phyloP scores from a whole-genome alignment of 2,329 filamentous ascomycete genomes.

The Xylariaceae sp. region DNA sequence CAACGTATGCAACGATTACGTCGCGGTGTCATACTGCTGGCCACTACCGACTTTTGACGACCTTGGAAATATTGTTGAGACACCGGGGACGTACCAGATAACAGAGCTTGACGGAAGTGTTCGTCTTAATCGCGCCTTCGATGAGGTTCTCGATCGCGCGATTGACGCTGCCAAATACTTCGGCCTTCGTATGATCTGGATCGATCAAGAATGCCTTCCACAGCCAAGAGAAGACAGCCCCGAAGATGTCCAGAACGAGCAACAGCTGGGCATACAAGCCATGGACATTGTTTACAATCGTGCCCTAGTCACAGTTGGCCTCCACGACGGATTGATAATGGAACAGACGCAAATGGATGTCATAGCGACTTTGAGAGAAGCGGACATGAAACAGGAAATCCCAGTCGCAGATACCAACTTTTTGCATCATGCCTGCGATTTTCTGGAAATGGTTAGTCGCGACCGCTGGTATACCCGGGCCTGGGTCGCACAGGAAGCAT shows the following conservation, averaged over 20 bases:
- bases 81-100: conserved; percentile 4
- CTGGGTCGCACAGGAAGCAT: conserved; percentile 9
- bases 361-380: background rate
- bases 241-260: conserved; percentile 1
- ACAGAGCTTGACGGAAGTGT: conserved; percentile 5
- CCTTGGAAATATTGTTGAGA: background rate
- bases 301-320: conserved; percentile 5
- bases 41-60: background rate
- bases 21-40: conserved; percentile 11
- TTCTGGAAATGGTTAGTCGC: background rate
- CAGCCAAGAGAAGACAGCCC: conserved; percentile 1
- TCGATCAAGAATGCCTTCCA: conserved; percentile 12
- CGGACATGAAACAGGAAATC: background rate
- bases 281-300: conserved; percentile 13
- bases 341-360: conserved; percentile 4
- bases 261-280: conserved; percentile 8
- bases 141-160: conserved; percentile 8
- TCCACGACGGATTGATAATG: conserved; percentile 1
- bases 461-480: conserved; percentile 10
- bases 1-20: conserved; percentile 7
- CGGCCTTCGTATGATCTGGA: conserved; percentile 11
- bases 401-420: background rate
- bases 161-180: conserved; percentile 7
- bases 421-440: background rate
- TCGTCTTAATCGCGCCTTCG: background rate